Evolutionary conservation across 345 rosid species (phyloP).

Genomic region (Cochlearia excelsa): DNA sequence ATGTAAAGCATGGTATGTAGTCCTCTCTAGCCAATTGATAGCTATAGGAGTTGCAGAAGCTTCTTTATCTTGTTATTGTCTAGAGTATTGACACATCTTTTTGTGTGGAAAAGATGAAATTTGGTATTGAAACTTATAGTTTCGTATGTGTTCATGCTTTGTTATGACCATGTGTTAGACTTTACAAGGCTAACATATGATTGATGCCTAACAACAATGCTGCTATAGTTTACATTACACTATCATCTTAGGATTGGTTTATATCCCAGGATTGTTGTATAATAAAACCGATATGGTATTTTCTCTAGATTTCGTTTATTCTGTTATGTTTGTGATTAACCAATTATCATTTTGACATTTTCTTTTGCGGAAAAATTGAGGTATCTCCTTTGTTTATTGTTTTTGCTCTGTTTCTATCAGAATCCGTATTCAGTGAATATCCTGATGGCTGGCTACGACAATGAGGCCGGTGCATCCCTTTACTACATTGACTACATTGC

Average conservation of each 20-base stretch:
- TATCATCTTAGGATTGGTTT: too few species aligned
- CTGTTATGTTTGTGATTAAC: neutral
- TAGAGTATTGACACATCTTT: neutral
- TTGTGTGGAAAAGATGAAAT: too few species aligned
- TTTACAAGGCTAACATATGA: too few species aligned
- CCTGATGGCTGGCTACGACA: constrained; percentile 92
- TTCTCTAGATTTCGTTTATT: too few species aligned
- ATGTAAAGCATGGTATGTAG: constrained; percentile 6
- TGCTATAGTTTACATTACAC: too few species aligned
- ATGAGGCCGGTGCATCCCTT: constrained; percentile 86
- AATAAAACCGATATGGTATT: too few species aligned
- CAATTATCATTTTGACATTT: neutral
- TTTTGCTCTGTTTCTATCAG: constrained; percentile 31
- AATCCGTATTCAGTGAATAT: constrained; percentile 87
- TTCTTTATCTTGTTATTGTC: neutral
- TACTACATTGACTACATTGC: constrained; percentile 96
- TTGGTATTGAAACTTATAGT: too few species aligned
- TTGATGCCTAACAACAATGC: too few species aligned
- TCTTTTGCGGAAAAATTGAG: neutral
- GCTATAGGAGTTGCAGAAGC: neutral
- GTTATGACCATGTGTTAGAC: too few species aligned
- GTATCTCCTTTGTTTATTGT: too few species aligned
- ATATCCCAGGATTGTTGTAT: too few species aligned
- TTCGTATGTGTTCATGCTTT: too few species aligned
- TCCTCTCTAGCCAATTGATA: neutral